A percentile compares a stretch with the other conserved stretches of the same genome.
Evolutionary conservation across 306 rosid species (phyloP).

Genomic region (Glycine soja): DNA sequence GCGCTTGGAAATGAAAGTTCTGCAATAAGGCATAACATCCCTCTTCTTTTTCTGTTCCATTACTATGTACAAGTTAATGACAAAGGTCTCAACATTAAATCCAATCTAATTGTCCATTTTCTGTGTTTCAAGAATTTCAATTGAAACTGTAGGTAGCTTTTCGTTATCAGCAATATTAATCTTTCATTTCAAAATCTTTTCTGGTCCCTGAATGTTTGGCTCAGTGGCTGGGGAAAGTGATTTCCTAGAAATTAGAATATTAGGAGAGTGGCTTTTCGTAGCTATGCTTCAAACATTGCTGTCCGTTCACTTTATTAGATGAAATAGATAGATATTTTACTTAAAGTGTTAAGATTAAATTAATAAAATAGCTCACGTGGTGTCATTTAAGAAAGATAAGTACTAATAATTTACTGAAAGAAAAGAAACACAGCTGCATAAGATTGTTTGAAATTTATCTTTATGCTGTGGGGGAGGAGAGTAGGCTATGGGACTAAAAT

Average conservation of each 20-base stretch:
- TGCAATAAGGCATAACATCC: too few relatives aligned
- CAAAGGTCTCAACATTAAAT: conserved; percentile 17
- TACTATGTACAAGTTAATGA: conserved; percentile 38
- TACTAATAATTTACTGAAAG: neutral
- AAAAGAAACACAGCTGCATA: neutral
- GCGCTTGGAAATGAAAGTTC: conserved; percentile 81
- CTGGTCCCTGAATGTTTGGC: too few relatives aligned
- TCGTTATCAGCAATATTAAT: conserved; percentile 23
- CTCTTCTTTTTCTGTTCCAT: conserved; percentile 45
- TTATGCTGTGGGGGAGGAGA: neutral
- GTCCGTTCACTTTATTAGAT: neutral
- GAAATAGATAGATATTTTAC: too few relatives aligned
- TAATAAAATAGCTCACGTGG: neutral
- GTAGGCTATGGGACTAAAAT: neutral
- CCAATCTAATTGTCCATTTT: conserved; percentile 44
- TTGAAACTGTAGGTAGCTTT: conserved; percentile 29
- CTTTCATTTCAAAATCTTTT: conserved; percentile 23
- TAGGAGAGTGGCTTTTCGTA: neutral
- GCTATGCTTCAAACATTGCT: conserved; percentile 15
- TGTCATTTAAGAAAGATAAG: neutral
- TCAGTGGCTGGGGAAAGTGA: neutral
- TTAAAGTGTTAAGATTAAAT: too few relatives aligned
- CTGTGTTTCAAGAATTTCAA: conserved; percentile 37
- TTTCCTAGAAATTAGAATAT: neutral
- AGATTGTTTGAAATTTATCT: conserved; percentile 11